phyloP scores from a whole-genome alignment of 768 basidiomycete species.

The Holtermanniella nyarrowii region DNA sequence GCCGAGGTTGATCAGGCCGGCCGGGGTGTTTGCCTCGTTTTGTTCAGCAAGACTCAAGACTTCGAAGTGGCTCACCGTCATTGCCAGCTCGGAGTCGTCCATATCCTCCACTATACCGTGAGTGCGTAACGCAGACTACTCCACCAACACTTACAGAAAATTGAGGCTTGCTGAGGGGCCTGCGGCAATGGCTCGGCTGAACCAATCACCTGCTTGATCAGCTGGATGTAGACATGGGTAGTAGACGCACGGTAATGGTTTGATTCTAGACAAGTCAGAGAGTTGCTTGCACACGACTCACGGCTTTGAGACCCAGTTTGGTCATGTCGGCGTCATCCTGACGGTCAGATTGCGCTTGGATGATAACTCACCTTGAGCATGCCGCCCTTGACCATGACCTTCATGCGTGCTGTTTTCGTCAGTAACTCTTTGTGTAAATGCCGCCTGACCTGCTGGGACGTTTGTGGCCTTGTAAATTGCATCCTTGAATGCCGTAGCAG shows the following conservation, averaged over 20 bases:
- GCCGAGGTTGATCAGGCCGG: slow-evolving; percentile 50
- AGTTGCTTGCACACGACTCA: slow-evolving; percentile 34
- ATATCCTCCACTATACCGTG: slow-evolving; percentile 52
- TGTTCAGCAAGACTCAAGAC: background rate
- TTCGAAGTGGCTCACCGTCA: slow-evolving; percentile 51
- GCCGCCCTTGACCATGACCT: slow-evolving; percentile 90
- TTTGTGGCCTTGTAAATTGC: slow-evolving; percentile 70
- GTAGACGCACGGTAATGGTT: background rate
- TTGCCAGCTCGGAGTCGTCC: slow-evolving; percentile 68
- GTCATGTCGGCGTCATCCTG: slow-evolving; percentile 81
- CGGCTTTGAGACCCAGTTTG: slow-evolving; percentile 72
- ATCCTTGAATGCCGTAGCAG: slow-evolving; percentile 69
- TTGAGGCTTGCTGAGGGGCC: slow-evolving; percentile 63
- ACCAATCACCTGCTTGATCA: slow-evolving; percentile 54
- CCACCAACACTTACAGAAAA: slow-evolving; percentile 53
- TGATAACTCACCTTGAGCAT: slow-evolving; percentile 63
- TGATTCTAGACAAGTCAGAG: too few relatives aligned
- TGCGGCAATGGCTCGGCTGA: slow-evolving; percentile 85
- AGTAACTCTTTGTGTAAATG: slow-evolving; percentile 27
- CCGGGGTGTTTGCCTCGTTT: slow-evolving; percentile 15
- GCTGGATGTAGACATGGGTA: too few relatives aligned
- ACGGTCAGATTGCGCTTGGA: background rate
- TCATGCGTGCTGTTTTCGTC: slow-evolving; percentile 64
- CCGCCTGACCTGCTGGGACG: slow-evolving; percentile 46
- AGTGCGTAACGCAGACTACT: background rate